These are phyloP conservation scores for Apiospora rasikravindrae DNA, from an alignment of 2,329 filamentous ascomycete genomes.

Conservation along the genomic window DNA sequence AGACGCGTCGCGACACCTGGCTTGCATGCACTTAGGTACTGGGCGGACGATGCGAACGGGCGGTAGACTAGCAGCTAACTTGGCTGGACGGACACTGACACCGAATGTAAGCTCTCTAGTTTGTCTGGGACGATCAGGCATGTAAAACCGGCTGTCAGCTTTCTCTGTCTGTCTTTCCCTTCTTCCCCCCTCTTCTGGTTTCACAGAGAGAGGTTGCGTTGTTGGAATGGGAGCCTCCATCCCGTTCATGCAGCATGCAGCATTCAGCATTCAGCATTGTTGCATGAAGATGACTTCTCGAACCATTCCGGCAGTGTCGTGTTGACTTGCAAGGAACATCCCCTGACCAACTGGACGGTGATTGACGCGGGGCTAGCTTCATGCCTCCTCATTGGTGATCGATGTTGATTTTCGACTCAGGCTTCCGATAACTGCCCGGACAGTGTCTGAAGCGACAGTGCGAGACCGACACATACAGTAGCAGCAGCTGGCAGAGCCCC, in stretches of 20 bases:
- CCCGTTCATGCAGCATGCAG: neutral
- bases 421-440: neutral
- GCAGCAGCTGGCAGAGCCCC: no score
- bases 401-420: neutral
- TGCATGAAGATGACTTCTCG: constrained; percentile 13
- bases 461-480: neutral
- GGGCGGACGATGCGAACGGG: neutral
- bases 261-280: neutral
- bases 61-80: neutral
- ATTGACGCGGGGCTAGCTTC: constrained; percentile 7
- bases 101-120: neutral
- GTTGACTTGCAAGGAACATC: constrained; percentile 16
- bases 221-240: neutral
- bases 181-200: neutral
- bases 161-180: neutral
- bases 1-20: constrained; percentile 3
- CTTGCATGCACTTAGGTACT: neutral
- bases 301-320: neutral
- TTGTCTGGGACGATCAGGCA: neutral
- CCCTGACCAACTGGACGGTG: constrained; percentile 7
- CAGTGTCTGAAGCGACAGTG: neutral
- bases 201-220: neutral
- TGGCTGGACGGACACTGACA: no score
- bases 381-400: constrained; percentile 10
- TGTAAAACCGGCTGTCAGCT: neutral